phyloP scores from a whole-genome alignment of 139 green algal genomes.

The Dunaliella sp. region DNA sequence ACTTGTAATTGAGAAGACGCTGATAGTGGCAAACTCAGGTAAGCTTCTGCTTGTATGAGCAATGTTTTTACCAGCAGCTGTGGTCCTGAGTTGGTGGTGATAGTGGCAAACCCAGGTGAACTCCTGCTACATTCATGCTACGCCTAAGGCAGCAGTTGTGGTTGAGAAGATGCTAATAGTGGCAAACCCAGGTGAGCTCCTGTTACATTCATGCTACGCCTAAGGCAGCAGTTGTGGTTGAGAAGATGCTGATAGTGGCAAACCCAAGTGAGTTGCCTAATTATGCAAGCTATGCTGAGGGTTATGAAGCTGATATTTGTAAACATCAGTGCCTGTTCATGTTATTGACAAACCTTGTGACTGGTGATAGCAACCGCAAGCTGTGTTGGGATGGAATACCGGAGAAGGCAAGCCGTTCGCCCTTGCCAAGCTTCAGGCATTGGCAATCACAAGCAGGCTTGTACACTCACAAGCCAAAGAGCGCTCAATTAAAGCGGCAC shows the following conservation, averaged over 20 bases:
- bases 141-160: slow-evolving; percentile 56
- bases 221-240: slow-evolving; percentile 55
- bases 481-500: too few relatives aligned
- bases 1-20: slow-evolving; percentile 43
- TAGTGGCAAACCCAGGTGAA: background rate
- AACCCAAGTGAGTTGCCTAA: background rate
- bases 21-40: background rate
- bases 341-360: too few relatives aligned
- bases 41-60: background rate
- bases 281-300: background rate
- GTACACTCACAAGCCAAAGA: too few relatives aligned
- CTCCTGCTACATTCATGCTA: background rate
- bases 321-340: too few relatives aligned
- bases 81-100: background rate
- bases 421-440: too few relatives aligned
- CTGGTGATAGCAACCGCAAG: too few relatives aligned
- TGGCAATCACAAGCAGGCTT: too few relatives aligned
- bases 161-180: slow-evolving; percentile 1
- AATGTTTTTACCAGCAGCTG: background rate
- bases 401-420: too few relatives aligned
- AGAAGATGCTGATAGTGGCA: background rate
- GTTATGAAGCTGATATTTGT: too few relatives aligned
- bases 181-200: background rate
- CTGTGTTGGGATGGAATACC: too few relatives aligned
- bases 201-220: background rate